Percentiles rank a stretch among this genome's conserved stretches.
Evolutionary conservation across 2,329 filamentous ascomycete genomes (phyloP).

Genomic region (Diplodia sapinea): DNA sequence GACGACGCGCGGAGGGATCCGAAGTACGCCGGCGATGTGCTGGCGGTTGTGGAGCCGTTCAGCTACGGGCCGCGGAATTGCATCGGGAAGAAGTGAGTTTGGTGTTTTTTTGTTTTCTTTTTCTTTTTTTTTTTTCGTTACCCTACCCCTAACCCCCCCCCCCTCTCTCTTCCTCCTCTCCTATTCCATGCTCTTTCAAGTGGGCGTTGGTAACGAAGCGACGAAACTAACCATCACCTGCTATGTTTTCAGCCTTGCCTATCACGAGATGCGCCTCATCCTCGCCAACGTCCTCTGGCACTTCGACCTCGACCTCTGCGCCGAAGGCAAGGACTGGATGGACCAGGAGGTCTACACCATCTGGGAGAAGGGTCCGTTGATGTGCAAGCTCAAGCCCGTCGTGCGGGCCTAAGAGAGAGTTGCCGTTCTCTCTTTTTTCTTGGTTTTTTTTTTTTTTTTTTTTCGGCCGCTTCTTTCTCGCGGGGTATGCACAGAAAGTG

Average conservation of each 20-base stretch:
- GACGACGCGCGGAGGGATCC: neutral
- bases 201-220: no score
- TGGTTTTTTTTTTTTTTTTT: no score
- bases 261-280: conserved; percentile 52
- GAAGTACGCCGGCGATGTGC: conserved; percentile 40
- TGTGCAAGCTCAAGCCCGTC: conserved; percentile 40
- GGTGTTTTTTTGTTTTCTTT: no score
- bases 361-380: conserved; percentile 47
- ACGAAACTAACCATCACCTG: no score
- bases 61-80: conserved; percentile 51
- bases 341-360: conserved; percentile 45
- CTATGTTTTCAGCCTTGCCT: conserved; percentile 45
- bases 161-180: no score
- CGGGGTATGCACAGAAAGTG: no score
- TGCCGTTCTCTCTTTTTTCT: no score
- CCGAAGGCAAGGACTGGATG: conserved; percentile 42
- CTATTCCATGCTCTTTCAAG: no score
- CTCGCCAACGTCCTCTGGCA: conserved; percentile 46
- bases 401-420: neutral
- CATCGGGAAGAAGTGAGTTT: conserved; percentile 46
- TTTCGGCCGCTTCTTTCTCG: no score
- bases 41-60: conserved; percentile 52
- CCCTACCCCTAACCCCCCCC: no score
- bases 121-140: neutral
- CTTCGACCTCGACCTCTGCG: conserved; percentile 48